A percentile compares a stretch with the other conserved stretches of the same genome.
Evolutionary conservation across 495 filamentous ascomycete species (phyloP).

Genomic region (Apiosordaria backusii): DNA sequence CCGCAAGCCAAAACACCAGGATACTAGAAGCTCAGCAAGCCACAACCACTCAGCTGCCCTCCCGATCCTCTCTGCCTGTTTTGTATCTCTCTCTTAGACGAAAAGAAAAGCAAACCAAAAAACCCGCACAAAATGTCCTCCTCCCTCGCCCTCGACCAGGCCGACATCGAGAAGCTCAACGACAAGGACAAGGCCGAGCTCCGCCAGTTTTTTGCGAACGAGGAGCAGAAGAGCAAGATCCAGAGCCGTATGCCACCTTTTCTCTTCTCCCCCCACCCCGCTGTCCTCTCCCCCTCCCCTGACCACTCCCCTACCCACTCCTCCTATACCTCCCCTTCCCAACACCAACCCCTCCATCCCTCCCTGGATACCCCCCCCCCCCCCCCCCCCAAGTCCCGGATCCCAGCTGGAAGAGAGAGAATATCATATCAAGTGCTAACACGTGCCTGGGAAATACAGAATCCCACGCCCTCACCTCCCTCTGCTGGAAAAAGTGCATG

Average conservation of each 20-base stretch:
- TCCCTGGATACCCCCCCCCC: too few relatives aligned
- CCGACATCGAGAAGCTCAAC: conserved; percentile 69
- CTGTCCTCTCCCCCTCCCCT: not conserved
- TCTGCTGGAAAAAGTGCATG: conserved; percentile 90
- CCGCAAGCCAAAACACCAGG: too few relatives aligned
- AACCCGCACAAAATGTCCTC: conserved; percentile 36
- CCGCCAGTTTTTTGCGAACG: conserved; percentile 72
- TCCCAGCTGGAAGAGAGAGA: too few relatives aligned
- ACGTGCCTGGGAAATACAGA: conserved; percentile 40
- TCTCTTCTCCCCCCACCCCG: not conserved
- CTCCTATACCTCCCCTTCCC: not conserved
- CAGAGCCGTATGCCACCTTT: conserved; percentile 63
- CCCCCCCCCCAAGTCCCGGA: too few relatives aligned
- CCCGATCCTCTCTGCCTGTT: not conserved
- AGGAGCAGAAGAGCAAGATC: conserved; percentile 74
- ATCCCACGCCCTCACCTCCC: conserved; percentile 77
- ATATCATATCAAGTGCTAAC: too few relatives aligned
- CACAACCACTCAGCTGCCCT: not conserved
- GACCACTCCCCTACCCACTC: not conserved
- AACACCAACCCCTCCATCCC: too few relatives aligned
- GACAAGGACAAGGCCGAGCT: conserved; percentile 84
- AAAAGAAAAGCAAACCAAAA: not conserved
- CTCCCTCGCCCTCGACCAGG: conserved; percentile 28
- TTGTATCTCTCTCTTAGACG: not conserved
- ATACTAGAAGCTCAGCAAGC: not conserved